Percentiles rank a stretch among this genome's conserved stretches.
Evolutionary conservation across 1,139 yeast genomes (phyloP).

Genomic region (Geotrichum bryndzae): DNA sequence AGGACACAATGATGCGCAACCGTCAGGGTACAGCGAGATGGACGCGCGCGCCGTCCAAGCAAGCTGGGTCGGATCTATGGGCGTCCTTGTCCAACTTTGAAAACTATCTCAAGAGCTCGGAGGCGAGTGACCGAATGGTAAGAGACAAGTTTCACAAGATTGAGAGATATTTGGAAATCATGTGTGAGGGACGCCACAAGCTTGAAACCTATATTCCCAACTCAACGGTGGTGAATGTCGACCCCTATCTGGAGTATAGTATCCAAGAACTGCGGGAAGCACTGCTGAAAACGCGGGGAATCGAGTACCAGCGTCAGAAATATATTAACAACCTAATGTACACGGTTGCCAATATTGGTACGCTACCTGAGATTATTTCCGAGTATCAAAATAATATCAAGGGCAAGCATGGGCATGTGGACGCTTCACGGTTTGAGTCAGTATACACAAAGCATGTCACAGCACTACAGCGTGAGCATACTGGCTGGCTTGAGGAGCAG

Average conservation of each 20-base stretch:
- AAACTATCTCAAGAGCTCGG: slow-evolving; percentile 53
- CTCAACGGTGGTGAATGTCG: slow-evolving; percentile 41
- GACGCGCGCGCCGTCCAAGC: slow-evolving; percentile 32
- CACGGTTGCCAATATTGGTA: slow-evolving; percentile 30
- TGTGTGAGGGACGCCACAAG: slow-evolving; percentile 41
- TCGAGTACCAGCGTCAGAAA: slow-evolving; percentile 26
- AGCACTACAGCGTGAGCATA: slow-evolving; percentile 39
- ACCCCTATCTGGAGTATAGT: slow-evolving; percentile 38
- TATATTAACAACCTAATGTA: slow-evolving; percentile 28
- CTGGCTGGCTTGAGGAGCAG: slow-evolving; percentile 38
- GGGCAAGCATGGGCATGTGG: slow-evolving; percentile 25
- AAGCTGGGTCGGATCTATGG: slow-evolving; percentile 32
- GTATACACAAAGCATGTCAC: slow-evolving; percentile 28
- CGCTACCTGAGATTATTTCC: slow-evolving; percentile 25
- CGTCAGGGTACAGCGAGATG: slow-evolving; percentile 48
- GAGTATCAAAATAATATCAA: slow-evolving; percentile 22
- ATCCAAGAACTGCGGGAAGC: slow-evolving; percentile 43
- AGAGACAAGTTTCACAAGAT: slow-evolving; percentile 42
- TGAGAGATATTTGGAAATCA: slow-evolving; percentile 41
- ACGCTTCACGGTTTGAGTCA: slow-evolving; percentile 31
- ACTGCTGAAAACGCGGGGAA: slow-evolving; percentile 30
- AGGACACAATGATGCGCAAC: slow-evolving; percentile 48
- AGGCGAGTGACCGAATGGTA: slow-evolving; percentile 53
- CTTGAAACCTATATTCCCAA: slow-evolving; percentile 49
- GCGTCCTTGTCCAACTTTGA: slow-evolving; percentile 43